Conservation (phyloP, 1,139 yeast species). For the Arxiozyma telluris region DNA sequence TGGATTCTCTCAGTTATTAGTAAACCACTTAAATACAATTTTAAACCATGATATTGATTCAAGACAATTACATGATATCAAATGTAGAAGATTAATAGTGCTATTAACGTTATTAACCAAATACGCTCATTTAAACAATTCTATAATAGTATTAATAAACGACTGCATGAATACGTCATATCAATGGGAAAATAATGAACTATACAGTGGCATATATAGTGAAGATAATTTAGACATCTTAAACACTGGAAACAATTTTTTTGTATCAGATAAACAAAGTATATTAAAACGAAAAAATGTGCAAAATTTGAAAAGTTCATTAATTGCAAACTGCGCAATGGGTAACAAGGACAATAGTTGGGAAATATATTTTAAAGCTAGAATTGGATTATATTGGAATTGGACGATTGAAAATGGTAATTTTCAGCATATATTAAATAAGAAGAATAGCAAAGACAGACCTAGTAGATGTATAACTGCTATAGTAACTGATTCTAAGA, state of each 20-base stretch:
- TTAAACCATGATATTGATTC: conserved; percentile 5
- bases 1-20: conserved; percentile 26
- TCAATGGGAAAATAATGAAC: conserved; percentile 11
- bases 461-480: conserved; percentile 2
- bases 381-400: conserved; percentile 27
- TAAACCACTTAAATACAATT: conserved; percentile 19
- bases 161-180: conserved; percentile 29
- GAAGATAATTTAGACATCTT: conserved; percentile 15
- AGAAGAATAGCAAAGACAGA: neutral
- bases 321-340: conserved; percentile 27
- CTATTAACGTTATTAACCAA: conserved; percentile 24
- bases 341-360: conserved; percentile 27
- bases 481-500: neutral
- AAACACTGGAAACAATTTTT: conserved; percentile 19
- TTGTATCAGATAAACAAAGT: conserved; percentile 11
- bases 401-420: conserved; percentile 13
- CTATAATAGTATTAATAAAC: conserved; percentile 21
- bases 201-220: conserved; percentile 2
- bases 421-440: neutral
- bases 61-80: conserved; percentile 18
- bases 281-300: conserved; percentile 13
- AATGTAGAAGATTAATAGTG: conserved; percentile 21
- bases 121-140: conserved; percentile 18
- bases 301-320: conserved; percentile 25
- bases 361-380: conserved; percentile 24